Evolutionary conservation across 2,329 filamentous ascomycete species (phyloP).

Genomic region (Pestalotiopsis sp.): DNA sequence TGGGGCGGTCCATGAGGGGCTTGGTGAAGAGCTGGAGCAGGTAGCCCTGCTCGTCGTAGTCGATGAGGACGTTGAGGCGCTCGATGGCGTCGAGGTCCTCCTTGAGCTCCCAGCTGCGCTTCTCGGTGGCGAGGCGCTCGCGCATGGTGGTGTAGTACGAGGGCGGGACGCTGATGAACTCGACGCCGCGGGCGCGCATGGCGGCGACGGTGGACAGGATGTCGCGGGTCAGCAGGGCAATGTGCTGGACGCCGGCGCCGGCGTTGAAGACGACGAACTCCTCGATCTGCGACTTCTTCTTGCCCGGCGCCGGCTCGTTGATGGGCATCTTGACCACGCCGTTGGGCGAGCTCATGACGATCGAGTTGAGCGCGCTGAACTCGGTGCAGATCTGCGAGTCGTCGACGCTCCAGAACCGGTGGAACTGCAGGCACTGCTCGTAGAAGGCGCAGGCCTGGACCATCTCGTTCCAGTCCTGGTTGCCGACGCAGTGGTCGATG

Average conservation of each 20-base stretch:
- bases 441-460: conserved; percentile 70
- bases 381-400: conserved; percentile 92
- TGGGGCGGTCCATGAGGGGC: conserved; percentile 91
- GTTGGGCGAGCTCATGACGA: conserved; percentile 88
- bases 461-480: conserved; percentile 95
- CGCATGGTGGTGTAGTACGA: conserved; percentile 85
- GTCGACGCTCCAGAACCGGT: conserved; percentile 97
- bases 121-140: conserved; percentile 68
- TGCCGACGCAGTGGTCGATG: conserved; percentile 97
- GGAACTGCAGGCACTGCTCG: conserved; percentile 87
- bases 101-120: conserved; percentile 64
- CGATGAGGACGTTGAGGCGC: conserved; percentile 84
- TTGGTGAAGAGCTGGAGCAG: conserved; percentile 77
- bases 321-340: conserved; percentile 96
- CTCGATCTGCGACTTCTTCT: conserved; percentile 92
- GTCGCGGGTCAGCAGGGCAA: conserved; percentile 80
- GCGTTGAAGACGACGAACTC: conserved; percentile 91
- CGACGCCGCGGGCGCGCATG: conserved; percentile 82
- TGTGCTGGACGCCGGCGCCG: conserved; percentile 90
- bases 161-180: conserved; percentile 88
- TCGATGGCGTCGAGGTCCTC: conserved; percentile 81
- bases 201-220: conserved; percentile 79
- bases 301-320: conserved; percentile 90
- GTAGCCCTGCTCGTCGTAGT: conserved; percentile 93
- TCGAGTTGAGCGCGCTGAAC: conserved; percentile 83